Evolutionary conservation across 192 early-diverging fungal genomes (phyloP).

Genomic region (Mortierella hygrophila): DNA sequence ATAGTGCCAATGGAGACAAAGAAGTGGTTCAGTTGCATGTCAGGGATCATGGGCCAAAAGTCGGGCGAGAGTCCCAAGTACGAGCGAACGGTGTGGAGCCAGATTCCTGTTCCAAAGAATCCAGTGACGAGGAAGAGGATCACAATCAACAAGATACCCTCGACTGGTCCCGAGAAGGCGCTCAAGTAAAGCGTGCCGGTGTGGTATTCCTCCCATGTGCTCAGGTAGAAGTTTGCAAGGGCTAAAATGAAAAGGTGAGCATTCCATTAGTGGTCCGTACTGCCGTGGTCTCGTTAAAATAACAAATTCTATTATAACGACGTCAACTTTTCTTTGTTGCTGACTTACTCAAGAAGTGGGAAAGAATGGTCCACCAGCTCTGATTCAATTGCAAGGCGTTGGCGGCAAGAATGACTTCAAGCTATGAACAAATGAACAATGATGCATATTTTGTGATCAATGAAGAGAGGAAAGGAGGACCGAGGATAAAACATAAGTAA

Average conservation of each 20-base stretch:
- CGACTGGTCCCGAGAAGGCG: constrained; percentile 91
- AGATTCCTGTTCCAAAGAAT: constrained; percentile 58
- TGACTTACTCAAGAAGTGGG: constrained; percentile 47
- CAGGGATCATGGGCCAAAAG: constrained; percentile 55
- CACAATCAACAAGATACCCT: constrained; percentile 83
- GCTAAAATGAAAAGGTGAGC: constrained; percentile 39
- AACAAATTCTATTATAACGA: neutral
- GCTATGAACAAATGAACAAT: constrained; percentile 12
- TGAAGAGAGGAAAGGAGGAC: neutral
- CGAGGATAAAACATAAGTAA: constrained; percentile 1
- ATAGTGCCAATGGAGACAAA: constrained; percentile 64
- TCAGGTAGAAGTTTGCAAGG: constrained; percentile 90
- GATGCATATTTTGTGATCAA: neutral
- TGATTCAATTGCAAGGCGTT: constrained; percentile 51
- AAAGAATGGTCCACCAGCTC: constrained; percentile 55
- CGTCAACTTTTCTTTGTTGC: too few species aligned
- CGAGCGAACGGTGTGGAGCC: constrained; percentile 51
- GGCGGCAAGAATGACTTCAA: constrained; percentile 49
- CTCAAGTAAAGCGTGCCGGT: constrained; percentile 88
- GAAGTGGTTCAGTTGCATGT: constrained; percentile 66
- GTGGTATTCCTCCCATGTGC: constrained; percentile 96
- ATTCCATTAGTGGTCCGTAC: neutral
- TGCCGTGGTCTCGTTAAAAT: neutral
- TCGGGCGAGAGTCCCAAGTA: constrained; percentile 32
- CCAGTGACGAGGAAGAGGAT: constrained; percentile 74